Evolutionary conservation across 768 basidiomycete species (phyloP), one percentile per base, ranked within the genome.

Genomic region (Russula ochroleuca): DNA sequence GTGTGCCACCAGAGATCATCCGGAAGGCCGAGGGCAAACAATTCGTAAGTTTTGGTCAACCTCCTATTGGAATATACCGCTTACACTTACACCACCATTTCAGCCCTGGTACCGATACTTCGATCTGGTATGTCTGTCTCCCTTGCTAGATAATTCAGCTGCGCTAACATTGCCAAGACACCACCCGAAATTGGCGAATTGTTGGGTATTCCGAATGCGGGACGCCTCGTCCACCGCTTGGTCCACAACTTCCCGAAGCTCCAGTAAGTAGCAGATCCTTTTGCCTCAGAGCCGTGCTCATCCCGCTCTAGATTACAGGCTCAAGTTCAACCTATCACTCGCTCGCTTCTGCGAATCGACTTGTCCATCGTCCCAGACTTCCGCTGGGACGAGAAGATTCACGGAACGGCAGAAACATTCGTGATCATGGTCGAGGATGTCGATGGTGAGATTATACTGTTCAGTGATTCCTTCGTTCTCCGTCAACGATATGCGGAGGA

Each of bases 71-170:
- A 40, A 14, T 54, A 33, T 11, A 13, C 28, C 28, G 28, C 28
- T 28, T 28, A 6, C 23, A 15, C 58, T 59, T 67, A 52, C 51
- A 47, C 57, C 57, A 31, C 25, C 37, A 9, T n/a, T 54, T n/a
- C 69, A 88, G 88, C 94, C 94, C 0, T 97, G 94, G 94, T 91
- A 97, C 72, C 88, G 95, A 28, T 98, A 98, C 78, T 98, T 96
- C 67, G 96, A 98, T 72, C 78, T 98, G 66, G 81, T 83, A 67
- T 69, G 77, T 69, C 28, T 45, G 38, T 49, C 50, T 31, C 48
- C 28, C 28, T 28, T 28, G 35, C 14, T 5, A 31, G 23, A 37
- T 37, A 37, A 13, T 48, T 9, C 14, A 5, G 47, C n/a, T 45
- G 53, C 57, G 60, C 53, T 61, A 59, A 61, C 48, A 40, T 7